These are phyloP conservation scores for Paxillus involutus DNA, from an alignment of 768 basidiomycete species.

Conservation along the genomic window DNA sequence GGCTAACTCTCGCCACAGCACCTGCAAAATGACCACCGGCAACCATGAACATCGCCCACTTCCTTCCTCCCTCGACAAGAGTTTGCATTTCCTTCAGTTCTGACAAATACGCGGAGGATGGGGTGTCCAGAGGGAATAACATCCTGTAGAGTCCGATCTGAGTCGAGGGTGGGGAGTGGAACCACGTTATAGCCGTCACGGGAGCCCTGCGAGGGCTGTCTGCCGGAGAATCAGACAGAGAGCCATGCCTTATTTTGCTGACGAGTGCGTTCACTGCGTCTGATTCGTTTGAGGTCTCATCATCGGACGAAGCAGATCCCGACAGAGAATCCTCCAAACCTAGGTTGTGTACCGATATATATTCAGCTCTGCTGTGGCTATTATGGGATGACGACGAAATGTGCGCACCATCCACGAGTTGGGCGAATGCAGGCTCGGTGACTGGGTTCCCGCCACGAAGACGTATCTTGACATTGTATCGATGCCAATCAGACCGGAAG, in stretches of 20 bases:
- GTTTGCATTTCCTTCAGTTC: conserved; percentile 69
- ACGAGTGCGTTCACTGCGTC: conserved; percentile 69
- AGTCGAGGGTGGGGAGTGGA: conserved; percentile 81
- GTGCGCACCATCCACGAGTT: conserved; percentile 75
- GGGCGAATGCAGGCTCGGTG: conserved; percentile 68
- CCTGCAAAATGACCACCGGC: conserved; percentile 99
- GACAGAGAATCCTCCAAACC: conserved; percentile 87
- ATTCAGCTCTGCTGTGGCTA: neutral
- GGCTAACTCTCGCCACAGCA: conserved; percentile 74
- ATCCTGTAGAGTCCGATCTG: conserved; percentile 89
- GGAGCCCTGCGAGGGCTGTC: conserved; percentile 37
- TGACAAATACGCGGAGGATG: conserved; percentile 49
- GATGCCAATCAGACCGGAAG: conserved; percentile 96
- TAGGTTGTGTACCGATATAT: conserved; percentile 23
- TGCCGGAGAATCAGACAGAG: conserved; percentile 49
- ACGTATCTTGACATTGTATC: conserved; percentile 91
- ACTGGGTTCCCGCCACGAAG: conserved; percentile 63
- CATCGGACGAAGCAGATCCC: conserved; percentile 79
- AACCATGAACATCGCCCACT: conserved; percentile 94
- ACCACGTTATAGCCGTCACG: conserved; percentile 83
- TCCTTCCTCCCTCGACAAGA: conserved; percentile 53
- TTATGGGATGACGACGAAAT: neutral
- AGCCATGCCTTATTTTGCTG: conserved; percentile 51
- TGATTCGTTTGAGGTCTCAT: conserved; percentile 56
- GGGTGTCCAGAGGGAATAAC: conserved; percentile 54